Conservation (phyloP, 2,329 filamentous ascomycete species). For the Rachicladosporium sp. region DNA sequence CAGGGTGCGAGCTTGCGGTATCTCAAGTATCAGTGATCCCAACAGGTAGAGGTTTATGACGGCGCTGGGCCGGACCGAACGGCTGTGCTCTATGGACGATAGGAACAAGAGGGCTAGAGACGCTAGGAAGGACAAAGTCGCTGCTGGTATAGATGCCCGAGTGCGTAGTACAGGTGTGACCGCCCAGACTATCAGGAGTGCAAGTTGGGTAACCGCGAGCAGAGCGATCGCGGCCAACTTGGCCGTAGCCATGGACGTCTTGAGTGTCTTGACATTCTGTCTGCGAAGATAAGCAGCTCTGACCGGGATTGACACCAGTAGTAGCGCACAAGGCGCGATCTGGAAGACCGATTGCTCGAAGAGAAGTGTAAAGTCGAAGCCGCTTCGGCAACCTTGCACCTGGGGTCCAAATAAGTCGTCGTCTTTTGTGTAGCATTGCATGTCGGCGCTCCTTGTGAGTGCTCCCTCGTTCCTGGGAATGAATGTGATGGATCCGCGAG, state of each 20-base stretch:
- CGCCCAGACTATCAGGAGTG: conserved; percentile 10
- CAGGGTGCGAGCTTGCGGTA: conserved; percentile 12
- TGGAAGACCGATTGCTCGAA: conserved; percentile 16
- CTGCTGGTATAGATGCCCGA: conserved; percentile 9
- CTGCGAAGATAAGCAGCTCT: conserved; percentile 8
- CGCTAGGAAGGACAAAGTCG: conserved; percentile 9
- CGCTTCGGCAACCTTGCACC: neutral
- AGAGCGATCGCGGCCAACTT: conserved; percentile 8
- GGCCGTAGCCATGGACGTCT: conserved; percentile 6
- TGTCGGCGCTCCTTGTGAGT: too few relatives aligned
- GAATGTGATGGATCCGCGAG: too few relatives aligned
- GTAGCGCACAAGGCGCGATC: conserved; percentile 10
- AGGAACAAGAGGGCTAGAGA: conserved; percentile 10
- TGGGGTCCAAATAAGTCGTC: conserved; percentile 1
- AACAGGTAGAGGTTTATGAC: conserved; percentile 12
- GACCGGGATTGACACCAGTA: conserved; percentile 9
- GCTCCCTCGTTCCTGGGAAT: too few relatives aligned
- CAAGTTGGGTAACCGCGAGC: conserved; percentile 9
- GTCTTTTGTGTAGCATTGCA: neutral
- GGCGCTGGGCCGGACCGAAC: conserved; percentile 10
- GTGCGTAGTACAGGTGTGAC: conserved; percentile 7
- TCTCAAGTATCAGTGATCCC: conserved; percentile 10
- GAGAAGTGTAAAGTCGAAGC: conserved; percentile 16
- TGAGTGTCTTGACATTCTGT: conserved; percentile 10
- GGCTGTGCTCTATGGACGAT: conserved; percentile 10